Conservation (phyloP, 2,329 filamentous ascomycete genomes). For the Aspergillus clavatus region DNA sequence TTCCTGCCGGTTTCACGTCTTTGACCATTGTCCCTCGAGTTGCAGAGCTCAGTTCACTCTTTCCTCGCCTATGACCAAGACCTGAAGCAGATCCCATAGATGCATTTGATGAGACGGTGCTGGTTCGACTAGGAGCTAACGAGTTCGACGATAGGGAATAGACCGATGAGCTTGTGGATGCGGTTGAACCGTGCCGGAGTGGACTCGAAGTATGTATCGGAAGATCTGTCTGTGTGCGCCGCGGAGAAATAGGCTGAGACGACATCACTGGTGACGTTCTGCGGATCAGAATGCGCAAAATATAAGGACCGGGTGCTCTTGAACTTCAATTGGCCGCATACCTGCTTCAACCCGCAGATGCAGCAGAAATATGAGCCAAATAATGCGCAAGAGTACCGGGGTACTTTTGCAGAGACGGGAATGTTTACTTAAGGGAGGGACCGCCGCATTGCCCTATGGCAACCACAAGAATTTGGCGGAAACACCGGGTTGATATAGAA, state of each 20-base stretch:
- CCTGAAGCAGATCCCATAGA: slow-evolving; percentile 54
- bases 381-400: slow-evolving; percentile 4
- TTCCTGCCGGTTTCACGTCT: slow-evolving; percentile 18
- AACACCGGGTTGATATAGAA: slow-evolving; percentile 23
- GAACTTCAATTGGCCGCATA: slow-evolving; percentile 36
- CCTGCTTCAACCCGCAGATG: slow-evolving; percentile 31
- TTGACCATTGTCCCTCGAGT: slow-evolving; percentile 32
- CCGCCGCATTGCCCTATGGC: slow-evolving; percentile 19
- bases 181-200: slow-evolving; percentile 51
- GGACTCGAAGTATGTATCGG: slow-evolving; percentile 43
- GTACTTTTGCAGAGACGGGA: slow-evolving; percentile 11
- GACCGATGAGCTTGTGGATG: slow-evolving; percentile 51
- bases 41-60: slow-evolving; percentile 65
- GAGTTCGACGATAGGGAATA: slow-evolving; percentile 48
- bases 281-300: slow-evolving; percentile 27
- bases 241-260: slow-evolving; percentile 32
- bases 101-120: slow-evolving; percentile 67
- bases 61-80: slow-evolving; percentile 64
- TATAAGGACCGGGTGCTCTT: slow-evolving; percentile 22
- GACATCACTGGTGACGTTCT: slow-evolving; percentile 36
- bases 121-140: slow-evolving; percentile 54
- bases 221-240: slow-evolving; percentile 37
- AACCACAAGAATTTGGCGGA: slow-evolving; percentile 14
- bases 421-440: slow-evolving; percentile 23
- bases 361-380: slow-evolving; percentile 15